phyloP scores from a whole-genome alignment of 2,329 filamentous ascomycete genomes.

The Malbranchea zuffiana region DNA sequence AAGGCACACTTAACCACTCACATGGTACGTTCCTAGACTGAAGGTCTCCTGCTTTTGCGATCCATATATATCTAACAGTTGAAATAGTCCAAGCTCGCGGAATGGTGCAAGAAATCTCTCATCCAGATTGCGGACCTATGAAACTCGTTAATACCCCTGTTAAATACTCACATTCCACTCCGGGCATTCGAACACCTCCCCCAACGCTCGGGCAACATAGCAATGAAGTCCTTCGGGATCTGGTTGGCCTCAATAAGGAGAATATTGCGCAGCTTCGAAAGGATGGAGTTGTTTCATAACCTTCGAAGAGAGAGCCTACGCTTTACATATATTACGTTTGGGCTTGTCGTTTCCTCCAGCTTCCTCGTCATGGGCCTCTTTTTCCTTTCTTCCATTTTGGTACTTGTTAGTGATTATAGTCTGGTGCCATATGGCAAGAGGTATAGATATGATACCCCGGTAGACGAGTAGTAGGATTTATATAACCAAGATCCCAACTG shows the following conservation, averaged over 20 bases:
- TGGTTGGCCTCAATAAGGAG: conserved; percentile 49
- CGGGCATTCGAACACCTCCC: conserved; percentile 64
- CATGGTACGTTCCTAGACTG: conserved; percentile 50
- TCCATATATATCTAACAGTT: conserved; percentile 4
- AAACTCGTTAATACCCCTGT: conserved; percentile 89
- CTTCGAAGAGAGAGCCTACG: neutral
- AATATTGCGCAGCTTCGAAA: conserved; percentile 53
- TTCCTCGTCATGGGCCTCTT: too few relatives aligned
- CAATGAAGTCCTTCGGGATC: conserved; percentile 56
- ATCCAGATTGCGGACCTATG: conserved; percentile 70
- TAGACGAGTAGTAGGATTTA: too few relatives aligned
- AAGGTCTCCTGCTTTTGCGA: neutral
- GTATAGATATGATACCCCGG: too few relatives aligned
- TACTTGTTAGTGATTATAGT: too few relatives aligned
- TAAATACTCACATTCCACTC: conserved; percentile 77
- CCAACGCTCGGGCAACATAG: conserved; percentile 84
- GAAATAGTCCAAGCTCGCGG: conserved; percentile 54
- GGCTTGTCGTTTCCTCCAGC: too few relatives aligned
- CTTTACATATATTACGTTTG: too few relatives aligned
- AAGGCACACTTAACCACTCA: conserved; percentile 68
- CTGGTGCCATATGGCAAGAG: too few relatives aligned
- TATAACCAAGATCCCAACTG: too few relatives aligned
- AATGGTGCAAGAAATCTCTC: conserved; percentile 84
- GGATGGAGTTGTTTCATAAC: conserved; percentile 54
- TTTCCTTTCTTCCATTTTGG: too few relatives aligned